Evolutionary conservation across 352 stramenopile genomes (phyloP), one percentile per base, ranked within the genome.

Genomic region (Phytophthora vignae): DNA sequence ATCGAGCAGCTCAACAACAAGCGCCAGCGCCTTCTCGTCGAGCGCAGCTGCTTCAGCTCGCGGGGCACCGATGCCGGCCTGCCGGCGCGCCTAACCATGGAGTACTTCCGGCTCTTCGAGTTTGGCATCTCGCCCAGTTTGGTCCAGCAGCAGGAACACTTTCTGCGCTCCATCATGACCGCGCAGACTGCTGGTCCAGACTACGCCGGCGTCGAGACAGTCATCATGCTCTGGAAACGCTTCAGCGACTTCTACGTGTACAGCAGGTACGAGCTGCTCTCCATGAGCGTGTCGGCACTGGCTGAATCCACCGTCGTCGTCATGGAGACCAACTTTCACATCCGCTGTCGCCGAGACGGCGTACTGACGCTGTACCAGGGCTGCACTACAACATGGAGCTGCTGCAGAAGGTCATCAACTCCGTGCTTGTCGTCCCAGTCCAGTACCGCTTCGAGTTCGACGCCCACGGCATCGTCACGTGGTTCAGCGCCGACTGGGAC

Each of bases 381-480:
- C 70, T 93, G 2, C 40, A 50, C 6, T 52, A 69, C 25, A 53
- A 86, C 42, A 70, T 85, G 66, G 81, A 82, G 14, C 55, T 86
- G n/a, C 62, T 90, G 22, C 84, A 92, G 42, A 76, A 76, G 27
- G 55, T 92, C 25, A 79, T 90, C 10, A 72, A 75, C 22, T 73
- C 54, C 14, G 31, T 72, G 49, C 77, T 93, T 21, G 22, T 67
- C 25, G 71, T 90, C 1, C 76, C 74, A 0, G 79, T 82, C 10
- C 78, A 77, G 63, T 81, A 91, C 58, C 72, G 68, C 50, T 91
- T 93, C 65, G 58, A 88, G 27, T 90, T 93, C 42, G 82, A 87
- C 19, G 17, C 36, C 0, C 55, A 69, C 21, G 82, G 79, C 33
- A 38, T 67, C 27, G 60, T 87, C 22, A 91, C 50, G 40, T 92